These are phyloP conservation scores for Lasiosphaeriaceae sp. DNA, from an alignment of 495 filamentous ascomycete species.

Conservation along the genomic window DNA sequence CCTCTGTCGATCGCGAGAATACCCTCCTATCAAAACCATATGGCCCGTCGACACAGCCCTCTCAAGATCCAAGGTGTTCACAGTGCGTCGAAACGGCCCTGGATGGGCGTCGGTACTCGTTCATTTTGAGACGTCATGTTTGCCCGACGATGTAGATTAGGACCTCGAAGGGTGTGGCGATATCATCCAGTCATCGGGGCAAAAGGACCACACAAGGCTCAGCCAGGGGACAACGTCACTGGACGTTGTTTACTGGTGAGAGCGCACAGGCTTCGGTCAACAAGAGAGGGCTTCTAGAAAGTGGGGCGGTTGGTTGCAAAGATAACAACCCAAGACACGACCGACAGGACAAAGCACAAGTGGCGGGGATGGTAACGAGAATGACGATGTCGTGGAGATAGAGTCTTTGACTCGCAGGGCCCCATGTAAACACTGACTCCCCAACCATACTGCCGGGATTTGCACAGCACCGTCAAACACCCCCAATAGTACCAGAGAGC, in stretches of 20 bases:
- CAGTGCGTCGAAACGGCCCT: too few species aligned
- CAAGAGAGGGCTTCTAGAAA: not conserved
- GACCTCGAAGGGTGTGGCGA: not conserved
- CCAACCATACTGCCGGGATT: too few species aligned
- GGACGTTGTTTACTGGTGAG: slow-evolving; percentile 4
- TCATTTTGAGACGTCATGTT: not conserved
- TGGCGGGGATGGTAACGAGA: not conserved
- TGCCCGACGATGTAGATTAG: not conserved
- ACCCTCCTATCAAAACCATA: too few species aligned
- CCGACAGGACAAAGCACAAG: slow-evolving; percentile 4
- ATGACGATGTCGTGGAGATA: not conserved
- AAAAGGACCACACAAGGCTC: not conserved
- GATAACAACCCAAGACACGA: slow-evolving; percentile 1
- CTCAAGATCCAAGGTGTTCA: too few species aligned
- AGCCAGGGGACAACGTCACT: slow-evolving; percentile 14
- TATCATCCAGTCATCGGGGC: not conserved
- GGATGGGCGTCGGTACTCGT: not conserved
- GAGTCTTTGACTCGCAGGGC: not conserved
- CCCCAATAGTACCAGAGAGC: not conserved
- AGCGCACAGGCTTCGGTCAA: not conserved
- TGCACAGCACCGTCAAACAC: not conserved
- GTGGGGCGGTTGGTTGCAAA: not conserved
- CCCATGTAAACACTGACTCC: not conserved
- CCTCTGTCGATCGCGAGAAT: too few species aligned
- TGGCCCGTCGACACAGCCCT: too few species aligned